These are phyloP conservation scores for Fraxinus xanthoxyloides DNA, from an alignment of 305 asterid species.

Conservation along the genomic window DNA sequence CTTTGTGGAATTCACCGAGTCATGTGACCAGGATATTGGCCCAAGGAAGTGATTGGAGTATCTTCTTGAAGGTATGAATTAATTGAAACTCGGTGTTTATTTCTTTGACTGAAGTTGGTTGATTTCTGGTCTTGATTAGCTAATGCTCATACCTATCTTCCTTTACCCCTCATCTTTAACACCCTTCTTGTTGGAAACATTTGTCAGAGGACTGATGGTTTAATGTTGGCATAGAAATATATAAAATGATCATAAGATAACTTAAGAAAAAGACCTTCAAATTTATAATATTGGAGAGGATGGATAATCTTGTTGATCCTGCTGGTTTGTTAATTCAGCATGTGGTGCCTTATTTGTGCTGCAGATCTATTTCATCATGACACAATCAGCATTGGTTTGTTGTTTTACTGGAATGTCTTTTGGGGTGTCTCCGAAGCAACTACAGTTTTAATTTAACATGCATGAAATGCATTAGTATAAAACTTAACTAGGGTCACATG, in stretches of 20 bases:
- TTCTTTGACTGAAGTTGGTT: background rate
- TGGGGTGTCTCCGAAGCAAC: background rate
- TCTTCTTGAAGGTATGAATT: conserved; percentile 63
- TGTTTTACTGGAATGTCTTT: background rate
- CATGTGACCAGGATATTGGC: conserved; percentile 57
- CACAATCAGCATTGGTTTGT: background rate
- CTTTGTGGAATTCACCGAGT: conserved; percentile 53
- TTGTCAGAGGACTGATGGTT: background rate
- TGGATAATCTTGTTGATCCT: background rate
- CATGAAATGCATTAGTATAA: background rate
- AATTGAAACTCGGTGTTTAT: conserved; percentile 11
- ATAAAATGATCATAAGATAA: background rate
- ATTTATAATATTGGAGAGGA: background rate
- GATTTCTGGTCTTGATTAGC: conserved; percentile 8
- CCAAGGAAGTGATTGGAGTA: conserved; percentile 76
- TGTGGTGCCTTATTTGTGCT: background rate
- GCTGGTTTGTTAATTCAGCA: background rate
- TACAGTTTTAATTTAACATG: background rate
- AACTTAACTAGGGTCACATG: background rate
- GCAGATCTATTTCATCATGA: background rate
- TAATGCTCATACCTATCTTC: background rate
- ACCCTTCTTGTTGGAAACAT: background rate
- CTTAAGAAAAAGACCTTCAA: background rate
- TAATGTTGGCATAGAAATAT: background rate
- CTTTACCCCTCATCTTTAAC: background rate